A percentile compares a stretch with the other conserved stretches of the same genome.
Evolutionary conservation across 148 eudicot species (phyloP).

Genomic region (Amaranthus cruentus): DNA sequence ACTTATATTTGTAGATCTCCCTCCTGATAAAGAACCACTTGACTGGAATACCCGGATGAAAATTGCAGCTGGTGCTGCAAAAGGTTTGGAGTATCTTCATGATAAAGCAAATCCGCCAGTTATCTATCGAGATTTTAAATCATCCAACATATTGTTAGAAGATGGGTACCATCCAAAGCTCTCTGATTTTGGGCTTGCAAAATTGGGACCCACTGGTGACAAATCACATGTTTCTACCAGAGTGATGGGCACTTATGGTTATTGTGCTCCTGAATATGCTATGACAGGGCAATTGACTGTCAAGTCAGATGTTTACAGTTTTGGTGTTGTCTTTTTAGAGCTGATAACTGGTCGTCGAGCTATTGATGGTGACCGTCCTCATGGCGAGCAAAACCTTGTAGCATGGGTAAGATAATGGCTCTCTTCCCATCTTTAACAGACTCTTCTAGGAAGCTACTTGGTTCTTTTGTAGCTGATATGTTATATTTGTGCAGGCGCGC

Average conservation of each 20-base stretch:
- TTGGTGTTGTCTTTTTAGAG: conserved; percentile 86
- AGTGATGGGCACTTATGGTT: conserved; percentile 93
- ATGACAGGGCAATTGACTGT: conserved; percentile 94
- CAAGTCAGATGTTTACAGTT: conserved; percentile 85
- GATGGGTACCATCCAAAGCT: conserved; percentile 75
- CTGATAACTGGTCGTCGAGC: conserved; percentile 84
- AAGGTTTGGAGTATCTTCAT: conserved; percentile 81
- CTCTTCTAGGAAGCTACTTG: not conserved
- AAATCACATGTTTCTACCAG: conserved; percentile 88
- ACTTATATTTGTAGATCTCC: conserved; percentile 52
- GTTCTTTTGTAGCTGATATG: conserved; percentile 1
- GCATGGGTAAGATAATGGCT: conserved; percentile 56
- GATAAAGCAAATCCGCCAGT: conserved; percentile 92
- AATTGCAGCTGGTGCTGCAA: conserved; percentile 88
- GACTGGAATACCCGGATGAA: conserved; percentile 92
- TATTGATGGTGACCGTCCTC: conserved; percentile 62
- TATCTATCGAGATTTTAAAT: conserved; percentile 82
- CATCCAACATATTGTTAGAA: conserved; percentile 74
- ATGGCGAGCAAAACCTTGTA: conserved; percentile 83
- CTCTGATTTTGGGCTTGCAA: conserved; percentile 86
- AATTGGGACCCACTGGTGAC: conserved; percentile 89
- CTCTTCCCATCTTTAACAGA: not conserved
- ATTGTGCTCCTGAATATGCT: conserved; percentile 92
- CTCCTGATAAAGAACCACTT: conserved; percentile 65
- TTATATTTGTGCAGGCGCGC: conserved; percentile 54